Conservation (phyloP, 179 eudicot species). For the Amaranthus tricolor region DNA sequence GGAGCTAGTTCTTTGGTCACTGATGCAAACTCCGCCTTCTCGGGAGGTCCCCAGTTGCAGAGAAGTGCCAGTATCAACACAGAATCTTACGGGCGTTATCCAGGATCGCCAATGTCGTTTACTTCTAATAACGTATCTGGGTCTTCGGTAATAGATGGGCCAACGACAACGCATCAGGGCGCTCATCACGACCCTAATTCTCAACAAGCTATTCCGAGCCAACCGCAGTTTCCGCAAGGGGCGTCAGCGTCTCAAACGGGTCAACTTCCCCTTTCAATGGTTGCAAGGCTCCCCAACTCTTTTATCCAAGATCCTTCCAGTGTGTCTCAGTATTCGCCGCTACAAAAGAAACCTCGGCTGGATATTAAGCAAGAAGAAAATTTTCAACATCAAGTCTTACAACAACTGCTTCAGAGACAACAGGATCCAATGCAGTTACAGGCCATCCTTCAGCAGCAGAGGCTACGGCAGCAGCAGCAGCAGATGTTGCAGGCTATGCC, state of each 20-base stretch:
- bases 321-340: slow-evolving; percentile 33
- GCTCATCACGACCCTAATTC: slow-evolving; percentile 60
- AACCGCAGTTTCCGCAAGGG: slow-evolving; percentile 54
- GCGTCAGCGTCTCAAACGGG: slow-evolving; percentile 54
- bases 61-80: slow-evolving; percentile 87
- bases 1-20: slow-evolving; percentile 95
- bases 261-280: slow-evolving; percentile 52
- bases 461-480: slow-evolving; percentile 74
- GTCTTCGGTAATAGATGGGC: slow-evolving; percentile 80
- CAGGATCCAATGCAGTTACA: slow-evolving; percentile 77
- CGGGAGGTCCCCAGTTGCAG: slow-evolving; percentile 87
- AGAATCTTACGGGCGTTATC: slow-evolving; percentile 73
- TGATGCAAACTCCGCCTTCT: slow-evolving; percentile 90
- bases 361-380: slow-evolving; percentile 85
- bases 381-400: slow-evolving; percentile 67
- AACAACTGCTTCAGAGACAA: slow-evolving; percentile 69
- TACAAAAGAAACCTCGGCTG: slow-evolving; percentile 82
- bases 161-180: slow-evolving; percentile 55
- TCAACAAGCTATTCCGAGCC: slow-evolving; percentile 49
- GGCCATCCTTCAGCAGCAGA: slow-evolving; percentile 76
- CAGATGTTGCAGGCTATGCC: slow-evolving; percentile 77
- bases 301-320: slow-evolving; percentile 56
- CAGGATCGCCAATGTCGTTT: slow-evolving; percentile 90
- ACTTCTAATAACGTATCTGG: slow-evolving; percentile 85
- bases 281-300: slow-evolving; percentile 45